These are phyloP conservation scores for Suillus brevipes DNA, from an alignment of 768 basidiomycete genomes.

Conservation along the genomic window DNA sequence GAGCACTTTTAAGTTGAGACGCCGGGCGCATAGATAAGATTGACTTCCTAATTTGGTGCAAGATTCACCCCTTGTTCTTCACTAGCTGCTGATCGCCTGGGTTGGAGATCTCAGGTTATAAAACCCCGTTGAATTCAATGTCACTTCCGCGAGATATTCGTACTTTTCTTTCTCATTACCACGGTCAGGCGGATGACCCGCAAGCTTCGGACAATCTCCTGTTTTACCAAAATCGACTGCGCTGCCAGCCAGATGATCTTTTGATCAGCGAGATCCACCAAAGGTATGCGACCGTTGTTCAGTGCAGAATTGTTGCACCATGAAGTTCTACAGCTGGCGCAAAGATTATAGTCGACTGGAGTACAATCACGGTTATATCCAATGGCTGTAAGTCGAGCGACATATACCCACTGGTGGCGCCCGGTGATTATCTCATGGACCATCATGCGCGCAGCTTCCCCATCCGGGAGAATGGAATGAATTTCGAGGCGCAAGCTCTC, in stretches of 20 bases:
- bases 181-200: constrained; percentile 9
- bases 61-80: not conserved
- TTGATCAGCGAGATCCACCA: constrained; percentile 64
- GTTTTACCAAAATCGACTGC: constrained; percentile 60
- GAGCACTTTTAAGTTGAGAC: not conserved
- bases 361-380: constrained; percentile 70
- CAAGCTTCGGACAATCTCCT: constrained; percentile 45
- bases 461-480: constrained; percentile 74
- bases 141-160: constrained; percentile 24
- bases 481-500: constrained; percentile 64
- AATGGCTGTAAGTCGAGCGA: constrained; percentile 64
- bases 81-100: not conserved
- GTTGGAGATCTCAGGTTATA: not conserved
- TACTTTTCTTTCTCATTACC: constrained; percentile 29
- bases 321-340: constrained; percentile 52
- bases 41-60: not conserved
- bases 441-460: constrained; percentile 51
- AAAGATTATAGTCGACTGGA: constrained; percentile 65
- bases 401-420: not conserved
- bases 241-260: constrained; percentile 61
- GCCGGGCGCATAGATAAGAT: constrained; percentile 3
- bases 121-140: not conserved
- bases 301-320: constrained; percentile 2
- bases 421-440: not conserved
- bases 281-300: constrained; percentile 38